Evolutionary conservation across 192 early-diverging fungal species (phyloP).

Genomic region (Jimgerdemannia flammicorona): DNA sequence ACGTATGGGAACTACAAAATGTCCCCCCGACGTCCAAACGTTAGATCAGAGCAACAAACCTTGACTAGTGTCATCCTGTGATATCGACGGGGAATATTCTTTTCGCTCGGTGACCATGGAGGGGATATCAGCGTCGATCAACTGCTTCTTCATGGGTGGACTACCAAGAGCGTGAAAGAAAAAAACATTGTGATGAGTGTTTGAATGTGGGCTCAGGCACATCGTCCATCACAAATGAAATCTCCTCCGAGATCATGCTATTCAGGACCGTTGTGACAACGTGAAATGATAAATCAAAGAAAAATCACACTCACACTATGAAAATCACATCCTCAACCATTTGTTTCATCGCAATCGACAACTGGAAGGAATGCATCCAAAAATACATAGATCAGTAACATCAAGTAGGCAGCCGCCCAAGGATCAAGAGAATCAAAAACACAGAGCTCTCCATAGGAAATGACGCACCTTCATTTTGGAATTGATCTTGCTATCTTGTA

Average conservation of each 20-base stretch:
- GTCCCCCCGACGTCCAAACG: too few species aligned
- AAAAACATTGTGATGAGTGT: background rate
- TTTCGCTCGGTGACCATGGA: background rate
- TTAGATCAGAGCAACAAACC: background rate
- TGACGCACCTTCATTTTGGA: conserved; percentile 67
- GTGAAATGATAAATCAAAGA: too few species aligned
- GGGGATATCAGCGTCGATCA: background rate
- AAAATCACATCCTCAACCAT: background rate
- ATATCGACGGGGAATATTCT: background rate
- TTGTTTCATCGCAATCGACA: background rate
- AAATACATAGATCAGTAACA: background rate
- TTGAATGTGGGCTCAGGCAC: too few species aligned
- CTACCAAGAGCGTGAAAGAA: background rate
- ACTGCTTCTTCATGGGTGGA: background rate
- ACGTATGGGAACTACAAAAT: background rate
- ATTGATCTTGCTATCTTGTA: conserved; percentile 74
- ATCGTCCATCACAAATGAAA: too few species aligned
- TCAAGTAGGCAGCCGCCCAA: background rate
- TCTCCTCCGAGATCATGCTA: too few species aligned
- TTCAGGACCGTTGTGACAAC: too few species aligned
- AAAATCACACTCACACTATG: background rate
- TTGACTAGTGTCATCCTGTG: background rate
- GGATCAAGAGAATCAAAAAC: too few species aligned
- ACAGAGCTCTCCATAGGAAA: background rate
- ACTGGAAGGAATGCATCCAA: background rate